Evolutionary conservation across 352 stramenopile genomes (phyloP), one percentile per base, ranked within the genome.

Genomic region (Phytophthora uliginosa): DNA sequence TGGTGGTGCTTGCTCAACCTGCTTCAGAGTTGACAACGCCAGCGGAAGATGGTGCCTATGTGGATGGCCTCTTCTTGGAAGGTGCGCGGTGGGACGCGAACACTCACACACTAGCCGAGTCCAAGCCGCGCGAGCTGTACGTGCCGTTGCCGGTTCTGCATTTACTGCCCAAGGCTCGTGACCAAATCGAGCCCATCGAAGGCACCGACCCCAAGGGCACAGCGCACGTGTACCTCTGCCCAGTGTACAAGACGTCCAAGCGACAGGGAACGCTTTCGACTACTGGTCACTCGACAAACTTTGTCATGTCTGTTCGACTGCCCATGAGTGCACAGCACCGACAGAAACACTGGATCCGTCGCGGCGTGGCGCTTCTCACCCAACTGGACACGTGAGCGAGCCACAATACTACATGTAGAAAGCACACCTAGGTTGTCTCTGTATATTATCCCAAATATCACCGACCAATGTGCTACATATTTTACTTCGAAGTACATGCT

Each of bases 341-440:
- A 17, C 93, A 98, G 73, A 98, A 98, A 66, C 92, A 98, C 76
- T 99, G 95, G 94, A 98, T 99, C 66, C 95, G 97, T 59, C 84
- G 93, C 22, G 97, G 97, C 28, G 94, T 98, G 18, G 97, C 97
- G 24, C 88, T 99, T 72, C 88, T 99, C 33, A 98, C 92, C 2
- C 93, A 98, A 70, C 82, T 99, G 33, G 94, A 99, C 74, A 96
- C 85, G 47, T 95, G 20, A 53, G 38, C 38, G 13, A 42, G 33
- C 36, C 17, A 15, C 36, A 42, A 7, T 15, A n/a, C 18, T 7
- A 18, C 38, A 17, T 22, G 15, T 50, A 50, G 42, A 50, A 50
- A 48, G 8, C 40, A 48, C 17, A 50, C 4, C 12, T 45, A n/a
- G 13, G 38, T 45, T n/a, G 38, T n/a, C 18, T 5, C 20, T 50